Evolutionary conservation across 176 grass and related monocot species (phyloP).

Genomic region (Rhynchospora pubera): DNA sequence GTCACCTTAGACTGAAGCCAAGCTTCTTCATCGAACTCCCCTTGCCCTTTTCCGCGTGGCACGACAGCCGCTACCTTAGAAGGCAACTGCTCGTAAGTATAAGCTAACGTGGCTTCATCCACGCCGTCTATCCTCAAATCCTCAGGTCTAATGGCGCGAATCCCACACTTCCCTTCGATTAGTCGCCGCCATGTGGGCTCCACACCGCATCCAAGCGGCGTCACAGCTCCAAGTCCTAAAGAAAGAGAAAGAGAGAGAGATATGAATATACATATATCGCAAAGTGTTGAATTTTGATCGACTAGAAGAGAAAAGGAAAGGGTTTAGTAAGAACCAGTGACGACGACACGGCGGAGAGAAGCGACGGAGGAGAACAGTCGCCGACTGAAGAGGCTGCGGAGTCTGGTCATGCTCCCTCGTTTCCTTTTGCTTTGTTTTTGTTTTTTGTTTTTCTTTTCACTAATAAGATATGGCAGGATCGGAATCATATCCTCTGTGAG

Average conservation of each 20-base stretch:
- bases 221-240: constrained; percentile 64
- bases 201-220: constrained; percentile 68
- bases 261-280: not conserved
- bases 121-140: constrained; percentile 50
- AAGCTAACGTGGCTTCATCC: constrained; percentile 23
- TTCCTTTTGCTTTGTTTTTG: not conserved
- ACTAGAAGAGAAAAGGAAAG: not conserved
- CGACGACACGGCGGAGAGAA: constrained; percentile 61
- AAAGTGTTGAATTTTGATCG: not conserved
- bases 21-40: constrained; percentile 56
- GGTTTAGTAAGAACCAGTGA: constrained; percentile 32
- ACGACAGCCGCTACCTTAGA: constrained; percentile 67
- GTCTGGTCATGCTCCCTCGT: not conserved
- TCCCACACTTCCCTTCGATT: constrained; percentile 46
- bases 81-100: constrained; percentile 54
- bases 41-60: constrained; percentile 50
- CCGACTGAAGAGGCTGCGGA: not conserved
- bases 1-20: constrained; percentile 65
- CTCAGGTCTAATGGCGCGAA: constrained; percentile 45
- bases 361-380: constrained; percentile 30
- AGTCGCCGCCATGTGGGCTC: constrained; percentile 52
- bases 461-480: too few relatives aligned
- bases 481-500: too few relatives aligned
- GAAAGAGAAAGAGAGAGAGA: not conserved
- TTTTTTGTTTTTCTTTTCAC: too few relatives aligned